phyloP scores from a whole-genome alignment of 768 basidiomycete species.

The Russula compacta region DNA sequence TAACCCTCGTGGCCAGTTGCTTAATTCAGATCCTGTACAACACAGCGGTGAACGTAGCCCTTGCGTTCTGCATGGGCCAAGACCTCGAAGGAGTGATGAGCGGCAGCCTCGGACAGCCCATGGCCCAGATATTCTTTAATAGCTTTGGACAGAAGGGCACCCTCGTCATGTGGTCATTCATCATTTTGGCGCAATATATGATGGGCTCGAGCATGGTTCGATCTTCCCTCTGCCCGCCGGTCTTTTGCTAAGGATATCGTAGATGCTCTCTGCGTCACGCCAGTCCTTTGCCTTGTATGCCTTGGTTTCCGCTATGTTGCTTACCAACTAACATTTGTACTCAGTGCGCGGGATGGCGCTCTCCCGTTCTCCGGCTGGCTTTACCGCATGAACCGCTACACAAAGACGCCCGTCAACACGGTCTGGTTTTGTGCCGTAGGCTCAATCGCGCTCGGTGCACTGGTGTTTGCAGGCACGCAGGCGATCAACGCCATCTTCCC shows the following conservation, averaged over 20 bases:
- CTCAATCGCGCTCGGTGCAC: slow-evolving; percentile 38
- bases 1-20: background rate
- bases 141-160: slow-evolving; percentile 41
- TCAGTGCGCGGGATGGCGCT: slow-evolving; percentile 43
- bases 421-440: slow-evolving; percentile 42
- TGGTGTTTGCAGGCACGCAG: slow-evolving; percentile 45
- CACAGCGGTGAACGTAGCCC: slow-evolving; percentile 41
- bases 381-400: slow-evolving; percentile 46
- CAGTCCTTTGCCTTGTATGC: slow-evolving; percentile 43
- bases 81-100: slow-evolving; percentile 35
- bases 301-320: background rate
- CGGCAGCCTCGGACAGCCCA: slow-evolving; percentile 32
- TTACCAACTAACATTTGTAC: background rate
- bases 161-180: slow-evolving; percentile 46
- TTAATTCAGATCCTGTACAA: background rate
- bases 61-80: slow-evolving; percentile 51
- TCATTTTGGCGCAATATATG: slow-evolving; percentile 43
- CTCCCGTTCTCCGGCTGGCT: slow-evolving; percentile 48
- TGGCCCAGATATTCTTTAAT: slow-evolving; percentile 38
- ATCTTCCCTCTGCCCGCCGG: background rate
- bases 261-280: slow-evolving; percentile 44
- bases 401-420: slow-evolving; percentile 48
- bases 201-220: slow-evolving; percentile 46
- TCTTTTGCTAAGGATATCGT: background rate
- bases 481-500: slow-evolving; percentile 55